Evolutionary conservation across 2,329 filamentous ascomycete genomes (phyloP), one percentile per base, ranked within the genome.

Genomic region (Amesomyces nigricolor): DNA sequence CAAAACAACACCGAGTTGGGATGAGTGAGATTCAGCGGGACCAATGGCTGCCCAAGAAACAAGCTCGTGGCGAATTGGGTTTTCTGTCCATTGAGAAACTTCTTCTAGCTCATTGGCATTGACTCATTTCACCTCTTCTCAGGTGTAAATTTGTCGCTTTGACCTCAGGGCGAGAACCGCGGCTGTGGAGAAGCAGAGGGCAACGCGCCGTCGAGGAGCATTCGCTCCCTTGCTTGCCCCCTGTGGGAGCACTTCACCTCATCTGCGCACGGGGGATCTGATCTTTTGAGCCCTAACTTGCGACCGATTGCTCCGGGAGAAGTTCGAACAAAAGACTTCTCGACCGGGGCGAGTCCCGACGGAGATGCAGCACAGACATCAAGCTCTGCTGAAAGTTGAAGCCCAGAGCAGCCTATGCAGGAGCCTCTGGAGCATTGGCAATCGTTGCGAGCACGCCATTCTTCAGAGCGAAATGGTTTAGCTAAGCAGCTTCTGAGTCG

Each of bases 101-200:
- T 30, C 19, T 14, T 51, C 14, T 8, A 26, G 13, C 5, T 30
- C 44, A 44, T 37, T 14, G 39, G 19, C 47, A 46, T 45, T 56
- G 53, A 55, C 53, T 51, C 47, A 51, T 56, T 51, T 8, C 43
- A 51, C 48, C 44, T 56, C 38, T 39, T 51, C 30, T 37, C 30
- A 26, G 22, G 43, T 26, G 40, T 35, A 53, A 49, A 50, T 48
- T 48, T n/a, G 22, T 26, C 49, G 49, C 40, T 39, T 37, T 45
- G 50, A 48, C 48, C 26, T 19, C 22, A 35, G 44, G 54, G 44
- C 53, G 19, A 48, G 54, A 56, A 47, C 49, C 22, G 40, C 30
- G 7, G 29, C 17, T 19, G 44, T 56, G 48, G 54, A 44, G 22
- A 38, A 13, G 30, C 14, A 22, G 14, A n/a, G 19, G 5, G 39